phyloP scores from a whole-genome alignment of 345 rosid species.

The Arabis hirsuta region DNA sequence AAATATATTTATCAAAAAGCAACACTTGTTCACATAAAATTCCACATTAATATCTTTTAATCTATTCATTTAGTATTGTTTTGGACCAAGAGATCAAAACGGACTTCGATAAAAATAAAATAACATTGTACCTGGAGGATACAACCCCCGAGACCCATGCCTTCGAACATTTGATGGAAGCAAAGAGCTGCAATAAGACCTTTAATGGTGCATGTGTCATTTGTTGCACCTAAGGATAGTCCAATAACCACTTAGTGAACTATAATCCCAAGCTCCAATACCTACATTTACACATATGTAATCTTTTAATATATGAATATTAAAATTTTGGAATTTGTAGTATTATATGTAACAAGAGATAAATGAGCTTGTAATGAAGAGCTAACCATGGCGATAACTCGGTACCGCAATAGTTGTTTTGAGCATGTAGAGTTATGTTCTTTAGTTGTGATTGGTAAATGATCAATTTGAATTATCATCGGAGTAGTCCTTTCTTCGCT shows the following conservation, averaged over 20 bases:
- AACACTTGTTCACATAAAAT: background rate
- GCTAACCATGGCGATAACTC: constrained; percentile 67
- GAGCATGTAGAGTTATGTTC: constrained; percentile 29
- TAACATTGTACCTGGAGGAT: constrained; percentile 61
- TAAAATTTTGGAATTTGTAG: background rate
- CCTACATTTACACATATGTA: constrained; percentile 43
- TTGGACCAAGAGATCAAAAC: background rate
- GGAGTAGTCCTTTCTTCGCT: constrained; percentile 24
- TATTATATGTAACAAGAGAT: constrained; percentile 1
- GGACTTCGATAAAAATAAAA: background rate
- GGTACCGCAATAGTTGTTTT: constrained; percentile 55
- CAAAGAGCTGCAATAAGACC: constrained; percentile 78
- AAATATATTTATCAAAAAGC: background rate
- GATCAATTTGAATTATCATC: constrained; percentile 36
- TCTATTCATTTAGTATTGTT: background rate
- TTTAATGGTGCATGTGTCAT: constrained; percentile 65
- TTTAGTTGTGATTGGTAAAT: constrained; percentile 28
- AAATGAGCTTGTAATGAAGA: background rate
- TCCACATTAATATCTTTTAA: background rate
- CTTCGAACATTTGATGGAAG: constrained; percentile 86
- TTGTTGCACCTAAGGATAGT: constrained; percentile 67
- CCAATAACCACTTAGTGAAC: constrained; percentile 82
- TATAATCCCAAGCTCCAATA: constrained; percentile 68
- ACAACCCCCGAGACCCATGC: constrained; percentile 86
- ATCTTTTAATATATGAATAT: background rate